Percentiles rank a stretch among this genome's conserved stretches.
phyloP scores from a whole-genome alignment of 2,329 filamentous ascomycete species.

The Ceratocystis albifundus region DNA sequence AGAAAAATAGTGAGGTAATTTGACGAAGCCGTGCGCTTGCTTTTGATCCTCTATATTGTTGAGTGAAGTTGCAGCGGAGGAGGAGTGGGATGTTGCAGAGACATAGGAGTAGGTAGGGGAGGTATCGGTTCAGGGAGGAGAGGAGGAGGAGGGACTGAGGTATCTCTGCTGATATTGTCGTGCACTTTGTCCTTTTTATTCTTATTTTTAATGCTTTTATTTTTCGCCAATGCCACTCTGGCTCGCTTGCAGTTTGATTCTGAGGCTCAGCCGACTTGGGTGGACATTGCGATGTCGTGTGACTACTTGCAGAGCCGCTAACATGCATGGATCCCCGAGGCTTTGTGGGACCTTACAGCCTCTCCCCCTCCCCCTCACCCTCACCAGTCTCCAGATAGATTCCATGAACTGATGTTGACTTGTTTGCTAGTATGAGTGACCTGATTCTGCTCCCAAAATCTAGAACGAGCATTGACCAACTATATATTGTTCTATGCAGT shows the following conservation, averaged over 20 bases:
- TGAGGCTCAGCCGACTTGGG: no score
- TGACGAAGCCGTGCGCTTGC: neutral
- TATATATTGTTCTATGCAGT: slow-evolving; percentile 5
- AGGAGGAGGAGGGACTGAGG: neutral
- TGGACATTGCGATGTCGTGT: no score
- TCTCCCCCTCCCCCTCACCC: no score
- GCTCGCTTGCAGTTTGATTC: no score
- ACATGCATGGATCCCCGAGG: neutral
- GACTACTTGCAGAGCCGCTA: no score
- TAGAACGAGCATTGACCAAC: slow-evolving; percentile 1
- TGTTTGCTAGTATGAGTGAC: neutral
- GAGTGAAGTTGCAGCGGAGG: neutral
- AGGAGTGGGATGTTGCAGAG: neutral
- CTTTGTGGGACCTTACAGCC: neutral
- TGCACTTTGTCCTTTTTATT: no score
- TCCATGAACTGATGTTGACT: neutral
- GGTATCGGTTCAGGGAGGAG: neutral
- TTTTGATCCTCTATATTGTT: neutral
- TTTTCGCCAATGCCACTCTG: no score
- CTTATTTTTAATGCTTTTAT: no score
- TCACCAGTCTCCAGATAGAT: neutral
- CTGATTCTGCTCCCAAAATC: neutral
- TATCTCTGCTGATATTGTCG: no score
- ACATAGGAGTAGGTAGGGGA: neutral
- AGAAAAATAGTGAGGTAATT: slow-evolving; percentile 1